A percentile compares a stretch with the other conserved stretches of the same genome.
Conservation (phyloP, 306 rosid species). For the Quercus alba region DNA sequence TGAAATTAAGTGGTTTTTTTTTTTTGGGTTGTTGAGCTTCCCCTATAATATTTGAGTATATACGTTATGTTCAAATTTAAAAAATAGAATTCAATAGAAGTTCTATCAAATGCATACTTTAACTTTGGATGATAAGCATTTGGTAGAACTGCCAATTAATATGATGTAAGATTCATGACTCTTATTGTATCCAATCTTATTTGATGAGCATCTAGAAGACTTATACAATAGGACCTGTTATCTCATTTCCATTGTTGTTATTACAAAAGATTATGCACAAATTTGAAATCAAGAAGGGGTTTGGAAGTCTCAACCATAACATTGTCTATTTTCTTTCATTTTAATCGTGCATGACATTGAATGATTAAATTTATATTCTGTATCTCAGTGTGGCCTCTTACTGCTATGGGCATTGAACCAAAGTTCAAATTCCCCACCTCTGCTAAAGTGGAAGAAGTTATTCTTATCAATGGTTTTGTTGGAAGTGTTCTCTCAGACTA, state of each 20-base stretch:
- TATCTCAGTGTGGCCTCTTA: constrained; percentile 27
- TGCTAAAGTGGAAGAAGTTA: constrained; percentile 19
- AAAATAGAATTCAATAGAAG: not conserved
- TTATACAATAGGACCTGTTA: not conserved
- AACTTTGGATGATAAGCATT: not conserved
- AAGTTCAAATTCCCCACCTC: constrained; percentile 23
- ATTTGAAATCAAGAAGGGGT: not conserved
- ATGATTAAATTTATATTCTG: not conserved
- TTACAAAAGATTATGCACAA: not conserved
- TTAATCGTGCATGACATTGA: not conserved
- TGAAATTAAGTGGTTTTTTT: not conserved
- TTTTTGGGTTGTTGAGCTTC: too few species aligned
- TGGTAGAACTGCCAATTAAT: not conserved
- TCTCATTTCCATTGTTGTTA: not conserved
- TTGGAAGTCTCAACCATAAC: not conserved
- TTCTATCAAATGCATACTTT: not conserved
- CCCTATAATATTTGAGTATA: too few species aligned
- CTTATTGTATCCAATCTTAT: not conserved
- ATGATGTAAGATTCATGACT: not conserved
- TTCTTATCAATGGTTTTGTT: constrained; percentile 26
- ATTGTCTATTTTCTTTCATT: constrained; percentile 7
- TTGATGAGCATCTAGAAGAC: not conserved
- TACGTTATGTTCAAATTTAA: not conserved
- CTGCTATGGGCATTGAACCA: constrained; percentile 34
- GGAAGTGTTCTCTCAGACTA: constrained; percentile 35